Conservation (phyloP, 108 stramenopile genomes). For the Bacterosira constricta region DNA sequence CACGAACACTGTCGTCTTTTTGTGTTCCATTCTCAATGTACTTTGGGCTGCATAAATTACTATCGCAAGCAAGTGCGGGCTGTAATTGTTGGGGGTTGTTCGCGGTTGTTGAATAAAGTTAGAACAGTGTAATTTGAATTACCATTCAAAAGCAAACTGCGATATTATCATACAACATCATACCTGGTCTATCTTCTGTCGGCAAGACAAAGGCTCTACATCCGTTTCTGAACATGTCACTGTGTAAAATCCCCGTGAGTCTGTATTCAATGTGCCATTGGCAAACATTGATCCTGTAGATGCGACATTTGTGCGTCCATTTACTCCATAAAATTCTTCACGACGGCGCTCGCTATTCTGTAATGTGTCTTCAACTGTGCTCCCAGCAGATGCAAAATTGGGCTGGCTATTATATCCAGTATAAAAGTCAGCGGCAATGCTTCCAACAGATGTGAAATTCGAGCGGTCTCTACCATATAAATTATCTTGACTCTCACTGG, state of each 20-base stretch:
- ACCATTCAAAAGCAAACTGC: background rate
- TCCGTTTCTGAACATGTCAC: background rate
- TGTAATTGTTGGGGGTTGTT: background rate
- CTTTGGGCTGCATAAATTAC: background rate
- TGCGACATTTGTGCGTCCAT: no score
- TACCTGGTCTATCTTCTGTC: background rate
- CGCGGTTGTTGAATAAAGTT: background rate
- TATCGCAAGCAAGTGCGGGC: background rate
- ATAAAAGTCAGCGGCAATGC: conserved; percentile 5
- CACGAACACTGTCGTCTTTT: background rate
- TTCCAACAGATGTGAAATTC: no score
- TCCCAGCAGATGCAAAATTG: no score
- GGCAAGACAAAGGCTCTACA: background rate
- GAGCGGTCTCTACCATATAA: no score
- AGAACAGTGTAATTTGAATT: background rate
- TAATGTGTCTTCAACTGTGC: background rate
- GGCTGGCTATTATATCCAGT: background rate
- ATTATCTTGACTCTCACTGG: background rate
- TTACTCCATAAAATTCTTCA: no score
- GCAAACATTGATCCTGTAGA: background rate
- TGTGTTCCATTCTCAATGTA: background rate
- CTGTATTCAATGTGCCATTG: background rate
- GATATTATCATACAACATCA: background rate
- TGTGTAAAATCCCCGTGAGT: background rate
- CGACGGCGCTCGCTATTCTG: background rate